Conservation (phyloP, 441 rosid species). For the Populus hybrid region DNA sequence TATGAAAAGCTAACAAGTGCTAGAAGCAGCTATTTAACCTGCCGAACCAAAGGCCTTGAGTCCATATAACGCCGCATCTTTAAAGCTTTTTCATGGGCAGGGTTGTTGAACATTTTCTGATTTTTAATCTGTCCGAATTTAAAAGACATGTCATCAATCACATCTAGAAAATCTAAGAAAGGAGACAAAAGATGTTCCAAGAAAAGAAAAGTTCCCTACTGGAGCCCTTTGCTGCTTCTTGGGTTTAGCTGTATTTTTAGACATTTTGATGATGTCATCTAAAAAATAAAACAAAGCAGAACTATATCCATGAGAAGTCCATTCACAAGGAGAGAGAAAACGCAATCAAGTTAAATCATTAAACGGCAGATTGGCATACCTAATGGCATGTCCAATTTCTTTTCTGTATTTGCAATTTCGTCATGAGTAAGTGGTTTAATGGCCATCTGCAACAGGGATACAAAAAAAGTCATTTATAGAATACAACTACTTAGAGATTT, state of each 20-base stretch:
- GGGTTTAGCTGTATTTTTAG: conserved; percentile 47
- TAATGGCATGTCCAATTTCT: conserved; percentile 89
- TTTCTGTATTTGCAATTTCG: conserved; percentile 74
- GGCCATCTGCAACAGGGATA: conserved; percentile 48
- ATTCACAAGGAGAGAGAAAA: background rate
- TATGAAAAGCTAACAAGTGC: background rate
- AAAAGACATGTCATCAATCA: conserved; percentile 11
- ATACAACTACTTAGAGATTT: background rate
- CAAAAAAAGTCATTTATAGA: background rate
- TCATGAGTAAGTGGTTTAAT: conserved; percentile 57
- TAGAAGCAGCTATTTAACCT: conserved; percentile 35
- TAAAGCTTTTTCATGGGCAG: conserved; percentile 43
- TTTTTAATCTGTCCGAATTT: conserved; percentile 52
- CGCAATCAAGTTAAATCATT: background rate
- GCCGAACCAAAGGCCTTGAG: conserved; percentile 72
- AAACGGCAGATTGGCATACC: conserved; percentile 34
- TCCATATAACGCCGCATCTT: conserved; percentile 54
- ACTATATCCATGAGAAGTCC: conserved; percentile 4
- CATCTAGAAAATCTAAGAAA: background rate
- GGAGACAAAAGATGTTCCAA: background rate
- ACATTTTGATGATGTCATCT: conserved; percentile 87
- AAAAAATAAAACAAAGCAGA: conserved; percentile 10
- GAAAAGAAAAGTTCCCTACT: conserved; percentile 34
- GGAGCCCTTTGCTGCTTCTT: conserved; percentile 50
- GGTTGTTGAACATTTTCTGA: conserved; percentile 38